Evolutionary conservation across 768 basidiomycete genomes (phyloP), one percentile per base, ranked within the genome.

Genomic region (Mycena venus): DNA sequence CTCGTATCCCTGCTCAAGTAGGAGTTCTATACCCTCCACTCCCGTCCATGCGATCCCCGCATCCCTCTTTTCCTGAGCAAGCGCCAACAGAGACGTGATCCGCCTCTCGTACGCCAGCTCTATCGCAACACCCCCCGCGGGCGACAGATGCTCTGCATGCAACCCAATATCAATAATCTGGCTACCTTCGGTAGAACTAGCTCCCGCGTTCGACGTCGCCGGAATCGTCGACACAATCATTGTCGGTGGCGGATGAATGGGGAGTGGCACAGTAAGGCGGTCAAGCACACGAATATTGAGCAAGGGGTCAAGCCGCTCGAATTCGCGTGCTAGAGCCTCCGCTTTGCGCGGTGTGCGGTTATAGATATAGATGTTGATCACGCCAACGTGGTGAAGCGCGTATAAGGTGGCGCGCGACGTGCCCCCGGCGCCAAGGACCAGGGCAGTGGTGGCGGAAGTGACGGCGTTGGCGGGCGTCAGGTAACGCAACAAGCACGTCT

Each of bases 401-500:
- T 93, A 95, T 69, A 95, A 86, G 8, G 95, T 93, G 2, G 94
- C 94, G 27, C 95, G 91, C 60, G 92, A 90, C 0, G 94, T 95
- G 4, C 94, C 94, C 6, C 95, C 94, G 0, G 94, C 95, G 1
- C 95, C 95, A 63, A 96, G 91, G 62, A 96, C 90, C 72, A 95
- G 85, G 19, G 87, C 91, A 0, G 88, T 86, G 2, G 80, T 81
- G n/a, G 70, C 32, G 0, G 78, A 79, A 25, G 83, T 58, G 79
- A 83, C 42, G 70, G 79, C 71, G 68, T 81, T 73, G 19, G 83
- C 82, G 14, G 85, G 81, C 12, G 85, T 83, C 34, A 84, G 80
- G 4, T 82, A 80, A 11, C 78, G 79, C 21, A 79, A 72, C n/a
- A 88, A 83, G 72, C 84, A 86, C n/a, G 90, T 86, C 21, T 85